Conservation (phyloP, 768 basidiomycete species). For the Boletus subparvulus region DNA sequence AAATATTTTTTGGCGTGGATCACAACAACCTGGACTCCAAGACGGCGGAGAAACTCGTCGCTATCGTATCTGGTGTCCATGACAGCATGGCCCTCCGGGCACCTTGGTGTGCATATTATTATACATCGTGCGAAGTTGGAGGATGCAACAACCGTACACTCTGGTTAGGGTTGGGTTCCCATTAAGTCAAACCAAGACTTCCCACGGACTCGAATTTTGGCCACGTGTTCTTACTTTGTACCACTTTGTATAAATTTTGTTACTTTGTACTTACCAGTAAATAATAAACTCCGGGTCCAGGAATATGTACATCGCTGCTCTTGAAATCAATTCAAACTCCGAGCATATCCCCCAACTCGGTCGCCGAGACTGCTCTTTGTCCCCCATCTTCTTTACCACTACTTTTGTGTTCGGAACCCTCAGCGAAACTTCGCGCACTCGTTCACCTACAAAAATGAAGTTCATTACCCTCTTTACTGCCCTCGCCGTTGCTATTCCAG, state of each 20-base stretch:
- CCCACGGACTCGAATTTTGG: too few relatives aligned
- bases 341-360: constrained; percentile 12
- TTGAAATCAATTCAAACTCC: constrained; percentile 31
- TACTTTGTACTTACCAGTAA: too few relatives aligned
- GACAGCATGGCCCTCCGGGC: not conserved
- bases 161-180: too few relatives aligned
- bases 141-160: too few relatives aligned
- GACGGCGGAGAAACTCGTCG: not conserved
- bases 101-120: too few relatives aligned
- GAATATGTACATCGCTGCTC: constrained; percentile 1
- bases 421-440: constrained; percentile 20
- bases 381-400: not conserved
- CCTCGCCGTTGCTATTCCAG: constrained; percentile 33
- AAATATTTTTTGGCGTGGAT: too few relatives aligned
- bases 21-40: too few relatives aligned
- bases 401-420: not conserved
- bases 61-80: not conserved
- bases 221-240: too few relatives aligned
- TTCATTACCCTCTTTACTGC: constrained; percentile 30
- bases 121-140: too few relatives aligned
- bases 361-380: not conserved
- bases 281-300: too few relatives aligned
- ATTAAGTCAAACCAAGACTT: too few relatives aligned
- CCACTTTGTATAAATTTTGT: too few relatives aligned
- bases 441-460: constrained; percentile 37